Percentiles rank a stretch among this genome's conserved stretches.
Conservation (phyloP, 192 early-diverging fungal genomes). For the Umbelopsis sp. region DNA sequence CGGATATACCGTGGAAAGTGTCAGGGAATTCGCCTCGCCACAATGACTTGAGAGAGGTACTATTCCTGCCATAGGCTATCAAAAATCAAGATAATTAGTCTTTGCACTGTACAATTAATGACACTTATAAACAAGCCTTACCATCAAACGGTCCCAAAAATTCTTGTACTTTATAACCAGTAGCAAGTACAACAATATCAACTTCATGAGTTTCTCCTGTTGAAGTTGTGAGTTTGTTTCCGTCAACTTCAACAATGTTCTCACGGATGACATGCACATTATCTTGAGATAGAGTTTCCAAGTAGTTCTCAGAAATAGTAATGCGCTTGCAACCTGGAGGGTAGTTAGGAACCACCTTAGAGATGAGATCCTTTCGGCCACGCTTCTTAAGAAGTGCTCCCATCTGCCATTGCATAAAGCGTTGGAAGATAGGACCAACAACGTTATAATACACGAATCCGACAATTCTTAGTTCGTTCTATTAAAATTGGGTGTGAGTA, state of each 20-base stretch:
- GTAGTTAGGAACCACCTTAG: slow-evolving; percentile 50
- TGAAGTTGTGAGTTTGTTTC: slow-evolving; percentile 32
- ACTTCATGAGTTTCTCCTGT: slow-evolving; percentile 42
- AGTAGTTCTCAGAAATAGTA: slow-evolving; percentile 42
- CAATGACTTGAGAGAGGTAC: slow-evolving; percentile 26
- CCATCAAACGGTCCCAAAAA: slow-evolving; percentile 31
- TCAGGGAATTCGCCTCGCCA: slow-evolving; percentile 41
- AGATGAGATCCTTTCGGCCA: slow-evolving; percentile 15
- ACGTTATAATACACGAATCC: slow-evolving; percentile 15
- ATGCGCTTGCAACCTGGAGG: slow-evolving; percentile 54
- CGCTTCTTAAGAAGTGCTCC: slow-evolving; percentile 28
- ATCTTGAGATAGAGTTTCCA: slow-evolving; percentile 41
- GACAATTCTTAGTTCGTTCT: slow-evolving; percentile 9
- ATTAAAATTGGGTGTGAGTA: neutral
- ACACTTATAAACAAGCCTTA: neutral
- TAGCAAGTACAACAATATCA: slow-evolving; percentile 54
- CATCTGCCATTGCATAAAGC: neutral
- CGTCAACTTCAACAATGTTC: slow-evolving; percentile 38
- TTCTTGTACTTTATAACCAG: slow-evolving; percentile 50
- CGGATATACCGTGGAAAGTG: slow-evolving; percentile 47
- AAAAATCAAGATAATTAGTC: no score
- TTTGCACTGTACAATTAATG: no score
- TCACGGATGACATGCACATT: slow-evolving; percentile 41
- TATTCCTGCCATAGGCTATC: slow-evolving; percentile 38
- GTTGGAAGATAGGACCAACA: slow-evolving; percentile 5